A percentile compares a stretch with the other conserved stretches of the same genome.
Evolutionary conservation across 225 moss, liverwort and hornwort species (phyloP).

Genomic region (Polytrichum commune): DNA sequence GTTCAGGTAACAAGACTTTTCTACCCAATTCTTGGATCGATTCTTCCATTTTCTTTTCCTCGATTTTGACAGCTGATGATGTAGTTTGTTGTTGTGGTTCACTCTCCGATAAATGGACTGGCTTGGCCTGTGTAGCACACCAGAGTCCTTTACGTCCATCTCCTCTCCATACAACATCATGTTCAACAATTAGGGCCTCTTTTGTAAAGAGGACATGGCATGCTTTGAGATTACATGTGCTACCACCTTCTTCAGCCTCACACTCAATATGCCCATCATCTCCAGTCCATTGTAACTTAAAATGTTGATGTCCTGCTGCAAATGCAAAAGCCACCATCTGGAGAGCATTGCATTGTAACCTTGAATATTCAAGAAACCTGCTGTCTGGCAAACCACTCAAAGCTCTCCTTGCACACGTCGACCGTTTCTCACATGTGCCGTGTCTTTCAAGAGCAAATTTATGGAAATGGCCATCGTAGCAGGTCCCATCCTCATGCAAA

Average conservation of each 20-base stretch:
- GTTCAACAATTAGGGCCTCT: too few relatives aligned
- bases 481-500: neutral
- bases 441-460: neutral
- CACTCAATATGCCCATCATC: constrained; percentile 2
- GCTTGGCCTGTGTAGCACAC: too few relatives aligned
- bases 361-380: neutral
- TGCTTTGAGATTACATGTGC: too few relatives aligned
- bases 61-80: too few relatives aligned
- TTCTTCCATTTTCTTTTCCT: too few relatives aligned
- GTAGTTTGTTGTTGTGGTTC: too few relatives aligned
- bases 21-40: too few relatives aligned
- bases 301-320: neutral
- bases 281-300: neutral
- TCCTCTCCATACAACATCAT: constrained; percentile 14
- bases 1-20: neutral
- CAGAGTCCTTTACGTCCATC: neutral
- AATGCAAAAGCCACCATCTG: constrained; percentile 7
- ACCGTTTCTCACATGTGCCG: too few relatives aligned
- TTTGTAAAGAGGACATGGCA: too few relatives aligned
- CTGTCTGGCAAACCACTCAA: neutral
- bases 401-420: neutral
- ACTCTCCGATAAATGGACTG: too few relatives aligned
- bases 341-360: neutral
- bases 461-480: neutral
- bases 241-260: too few relatives aligned